Evolutionary conservation across 768 basidiomycete genomes (phyloP).

Genomic region (Serendipita sp.): DNA sequence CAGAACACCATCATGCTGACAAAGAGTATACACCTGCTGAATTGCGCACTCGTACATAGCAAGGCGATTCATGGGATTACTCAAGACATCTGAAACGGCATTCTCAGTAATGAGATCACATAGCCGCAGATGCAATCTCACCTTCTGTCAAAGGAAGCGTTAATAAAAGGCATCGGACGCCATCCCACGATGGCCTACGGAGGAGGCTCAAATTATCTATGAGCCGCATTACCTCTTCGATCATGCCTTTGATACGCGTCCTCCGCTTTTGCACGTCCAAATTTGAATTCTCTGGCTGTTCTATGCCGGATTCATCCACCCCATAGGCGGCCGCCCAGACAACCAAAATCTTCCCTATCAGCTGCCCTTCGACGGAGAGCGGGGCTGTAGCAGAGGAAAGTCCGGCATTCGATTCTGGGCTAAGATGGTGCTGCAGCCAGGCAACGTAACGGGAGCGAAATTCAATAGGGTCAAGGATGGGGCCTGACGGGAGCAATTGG

Average conservation of each 20-base stretch:
- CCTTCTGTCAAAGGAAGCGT: slow-evolving; percentile 74
- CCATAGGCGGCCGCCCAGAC: slow-evolving; percentile 87
- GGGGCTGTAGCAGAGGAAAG: slow-evolving; percentile 29
- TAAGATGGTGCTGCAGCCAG: slow-evolving; percentile 27
- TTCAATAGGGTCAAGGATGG: slow-evolving; percentile 66
- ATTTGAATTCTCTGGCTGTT: slow-evolving; percentile 18
- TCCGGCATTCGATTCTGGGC: not conserved
- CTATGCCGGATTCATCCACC: slow-evolving; percentile 56
- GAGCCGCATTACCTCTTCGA: slow-evolving; percentile 58
- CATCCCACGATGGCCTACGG: slow-evolving; percentile 73
- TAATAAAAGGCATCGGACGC: slow-evolving; percentile 61
- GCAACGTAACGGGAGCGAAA: slow-evolving; percentile 58
- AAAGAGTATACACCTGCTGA: slow-evolving; percentile 66
- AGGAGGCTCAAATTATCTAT: slow-evolving; percentile 67
- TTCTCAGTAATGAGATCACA: slow-evolving; percentile 7
- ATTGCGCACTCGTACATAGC: slow-evolving; percentile 68
- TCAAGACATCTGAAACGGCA: not conserved
- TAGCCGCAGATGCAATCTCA: slow-evolving; percentile 17
- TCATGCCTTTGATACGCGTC: slow-evolving; percentile 46
- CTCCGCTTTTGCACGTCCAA: slow-evolving; percentile 27
- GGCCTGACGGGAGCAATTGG: slow-evolving; percentile 34
- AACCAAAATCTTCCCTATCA: slow-evolving; percentile 65
- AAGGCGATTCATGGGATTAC: slow-evolving; percentile 22
- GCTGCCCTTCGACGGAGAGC: slow-evolving; percentile 54
- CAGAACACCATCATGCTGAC: slow-evolving; percentile 36